phyloP scores from a whole-genome alignment of 192 early-diverging fungal species.

The Geosiphon pyriformis region DNA sequence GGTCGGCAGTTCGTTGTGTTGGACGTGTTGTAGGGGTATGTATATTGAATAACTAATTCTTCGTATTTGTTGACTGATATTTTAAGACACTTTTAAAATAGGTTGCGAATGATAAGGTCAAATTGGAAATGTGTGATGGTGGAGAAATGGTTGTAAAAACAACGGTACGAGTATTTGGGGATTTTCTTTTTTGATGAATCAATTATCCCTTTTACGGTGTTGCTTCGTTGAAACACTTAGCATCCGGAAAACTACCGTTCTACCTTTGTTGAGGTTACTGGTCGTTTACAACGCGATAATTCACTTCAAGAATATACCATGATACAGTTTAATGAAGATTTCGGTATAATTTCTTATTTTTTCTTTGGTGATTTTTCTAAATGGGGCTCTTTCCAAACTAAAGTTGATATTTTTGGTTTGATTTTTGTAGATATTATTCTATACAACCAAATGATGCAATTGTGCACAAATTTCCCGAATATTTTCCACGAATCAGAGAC shows the following conservation, averaged over 20 bases:
- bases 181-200: too few species aligned
- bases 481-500: too few species aligned
- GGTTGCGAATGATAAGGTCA: neutral
- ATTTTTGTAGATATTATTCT: too few species aligned
- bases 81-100: neutral
- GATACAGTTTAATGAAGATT: neutral
- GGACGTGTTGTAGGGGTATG: neutral
- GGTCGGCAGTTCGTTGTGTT: neutral
- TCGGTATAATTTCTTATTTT: too few species aligned
- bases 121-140: neutral
- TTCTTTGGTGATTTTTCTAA: too few species aligned
- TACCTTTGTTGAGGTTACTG: neutral
- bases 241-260: neutral
- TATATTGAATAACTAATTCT: neutral
- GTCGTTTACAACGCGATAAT: neutral
- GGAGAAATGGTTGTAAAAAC: neutral
- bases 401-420: too few species aligned
- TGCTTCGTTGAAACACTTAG: too few species aligned
- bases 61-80: neutral
- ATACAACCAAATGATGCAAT: too few species aligned
- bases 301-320: neutral
- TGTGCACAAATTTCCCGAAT: too few species aligned
- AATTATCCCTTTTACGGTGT: too few species aligned
- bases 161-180: neutral
- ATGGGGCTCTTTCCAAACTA: too few species aligned